A percentile compares a stretch with the other conserved stretches of the same genome.
Conservation (phyloP, 2,329 filamentous ascomycete genomes). For the Colletotrichum sp. region DNA sequence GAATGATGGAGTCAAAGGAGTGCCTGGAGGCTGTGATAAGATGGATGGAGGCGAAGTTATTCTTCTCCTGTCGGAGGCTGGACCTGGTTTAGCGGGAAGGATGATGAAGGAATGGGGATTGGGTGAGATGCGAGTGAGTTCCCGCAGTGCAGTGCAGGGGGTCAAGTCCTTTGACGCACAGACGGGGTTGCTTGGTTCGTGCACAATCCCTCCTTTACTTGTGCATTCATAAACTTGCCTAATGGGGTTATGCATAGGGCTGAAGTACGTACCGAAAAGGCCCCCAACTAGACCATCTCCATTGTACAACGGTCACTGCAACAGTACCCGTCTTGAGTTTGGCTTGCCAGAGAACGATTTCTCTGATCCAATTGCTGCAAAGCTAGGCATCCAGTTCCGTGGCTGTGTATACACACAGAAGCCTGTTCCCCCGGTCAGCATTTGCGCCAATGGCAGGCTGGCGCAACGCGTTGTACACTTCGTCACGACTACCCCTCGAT, state of each 20-base stretch:
- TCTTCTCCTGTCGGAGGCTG: not conserved
- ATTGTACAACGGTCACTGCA: not conserved
- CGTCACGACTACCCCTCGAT: not conserved
- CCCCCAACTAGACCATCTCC: not conserved
- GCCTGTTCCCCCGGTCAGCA: not conserved
- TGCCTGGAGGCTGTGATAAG: not conserved
- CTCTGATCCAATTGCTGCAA: not conserved
- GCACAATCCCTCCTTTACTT: not conserved
- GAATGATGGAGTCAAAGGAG: not conserved
- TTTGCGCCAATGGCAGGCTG: not conserved
- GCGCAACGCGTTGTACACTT: not conserved
- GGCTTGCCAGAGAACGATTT: not conserved
- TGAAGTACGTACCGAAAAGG: conserved; percentile 14
- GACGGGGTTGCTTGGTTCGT: not conserved
- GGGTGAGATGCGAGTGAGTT: not conserved
- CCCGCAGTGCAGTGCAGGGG: not conserved
- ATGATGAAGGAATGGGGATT: not conserved
- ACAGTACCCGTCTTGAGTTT: not conserved
- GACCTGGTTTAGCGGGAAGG: not conserved
- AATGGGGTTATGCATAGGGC: not conserved
- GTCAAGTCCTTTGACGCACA: not conserved
- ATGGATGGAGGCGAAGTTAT: not conserved
- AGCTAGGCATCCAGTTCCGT: conserved; percentile 7
- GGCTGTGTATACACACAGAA: not conserved
- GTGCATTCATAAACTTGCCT: not conserved